Evolutionary conservation across 1,284 basidiomycete species (phyloP), one percentile per base, ranked within the genome.

Genomic region (Trichosporon coremiiforme): DNA sequence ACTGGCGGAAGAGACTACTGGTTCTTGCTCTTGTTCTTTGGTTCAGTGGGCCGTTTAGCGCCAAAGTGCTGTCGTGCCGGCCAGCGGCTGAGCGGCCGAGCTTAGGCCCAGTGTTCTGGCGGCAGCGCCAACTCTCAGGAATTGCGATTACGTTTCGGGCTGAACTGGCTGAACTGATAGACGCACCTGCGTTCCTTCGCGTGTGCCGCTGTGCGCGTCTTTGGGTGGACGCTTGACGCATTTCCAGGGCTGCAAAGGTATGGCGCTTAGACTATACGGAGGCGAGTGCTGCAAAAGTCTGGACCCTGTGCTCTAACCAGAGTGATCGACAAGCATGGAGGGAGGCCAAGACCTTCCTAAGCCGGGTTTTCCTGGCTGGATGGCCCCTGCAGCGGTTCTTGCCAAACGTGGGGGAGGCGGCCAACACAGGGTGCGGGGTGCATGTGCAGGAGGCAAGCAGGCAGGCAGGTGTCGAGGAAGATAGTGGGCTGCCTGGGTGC

Each of bases 91-190:
- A 45, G 41, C 41, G 8, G 41, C 38, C 12, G 10, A 41, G 38
- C 38, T 41, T 41, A 41, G 12, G 38, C 41, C 41, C 41, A 45
- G 41, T 45, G 41, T 15, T 17, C 4, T 12, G 6, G 41, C 41
- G 41, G 5, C 17, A 7, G 41, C 41, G 17, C 41, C 57, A 31
- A 33, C 31, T 5, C 17, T 15, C 57, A 62, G 29, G 29, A 22
- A 62, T 17, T 33, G 31, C 31, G 57, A 62, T 62, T 62, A 62
- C 57, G 57, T 62, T 62, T 62, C 57, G 57, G 50, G 22, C 50
- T 22, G 50, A 20, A 12, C 50, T 53, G 50, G 50, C 50, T 25
- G 50, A 53, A 53, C 50, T 53, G 50, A 53, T 53, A 53, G 50
- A 53, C 50, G 50, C 50, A 25, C 50, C 41, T 45, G 41, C n/a